phyloP scores from a whole-genome alignment of 2,329 filamentous ascomycete genomes.

The Penicillium sp. region DNA sequence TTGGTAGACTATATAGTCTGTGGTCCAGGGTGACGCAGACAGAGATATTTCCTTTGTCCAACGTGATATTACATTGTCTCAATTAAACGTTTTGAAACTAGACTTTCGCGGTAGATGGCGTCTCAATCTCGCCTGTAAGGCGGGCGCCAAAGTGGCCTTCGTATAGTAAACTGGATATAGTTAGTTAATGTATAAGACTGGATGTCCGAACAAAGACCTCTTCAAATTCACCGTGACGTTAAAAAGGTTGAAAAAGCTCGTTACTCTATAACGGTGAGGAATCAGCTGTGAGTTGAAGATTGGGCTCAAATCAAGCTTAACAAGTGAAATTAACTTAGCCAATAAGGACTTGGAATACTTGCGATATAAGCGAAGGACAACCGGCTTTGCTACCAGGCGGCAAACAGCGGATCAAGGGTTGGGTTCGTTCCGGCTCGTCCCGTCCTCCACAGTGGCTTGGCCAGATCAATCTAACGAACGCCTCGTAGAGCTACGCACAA shows the following conservation, averaged over 20 bases:
- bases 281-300: too few species aligned
- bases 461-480: constrained; percentile 14
- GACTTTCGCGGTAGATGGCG: not conserved
- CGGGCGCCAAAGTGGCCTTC: too few species aligned
- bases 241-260: too few species aligned
- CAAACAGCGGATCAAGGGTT: constrained; percentile 8
- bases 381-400: not conserved
- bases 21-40: constrained; percentile 23
- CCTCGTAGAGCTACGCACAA: constrained; percentile 19
- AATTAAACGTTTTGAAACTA: constrained; percentile 8
- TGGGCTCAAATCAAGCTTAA: too few species aligned
- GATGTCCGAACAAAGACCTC: too few species aligned
- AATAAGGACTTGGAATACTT: not conserved
- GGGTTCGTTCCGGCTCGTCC: constrained; percentile 19
- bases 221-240: too few species aligned
- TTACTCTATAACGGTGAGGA: too few species aligned
- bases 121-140: too few species aligned
- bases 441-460: constrained; percentile 19
- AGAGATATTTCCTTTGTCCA: constrained; percentile 30
- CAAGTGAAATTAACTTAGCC: not conserved
- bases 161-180: too few species aligned
- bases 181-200: too few species aligned
- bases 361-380: not conserved
- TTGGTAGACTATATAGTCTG: constrained; percentile 36
- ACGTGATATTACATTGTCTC: constrained; percentile 9